Percentiles rank a stretch among this genome's conserved stretches.
phyloP scores from a whole-genome alignment of 768 basidiomycete genomes.

The Rubroboletus satanas region DNA sequence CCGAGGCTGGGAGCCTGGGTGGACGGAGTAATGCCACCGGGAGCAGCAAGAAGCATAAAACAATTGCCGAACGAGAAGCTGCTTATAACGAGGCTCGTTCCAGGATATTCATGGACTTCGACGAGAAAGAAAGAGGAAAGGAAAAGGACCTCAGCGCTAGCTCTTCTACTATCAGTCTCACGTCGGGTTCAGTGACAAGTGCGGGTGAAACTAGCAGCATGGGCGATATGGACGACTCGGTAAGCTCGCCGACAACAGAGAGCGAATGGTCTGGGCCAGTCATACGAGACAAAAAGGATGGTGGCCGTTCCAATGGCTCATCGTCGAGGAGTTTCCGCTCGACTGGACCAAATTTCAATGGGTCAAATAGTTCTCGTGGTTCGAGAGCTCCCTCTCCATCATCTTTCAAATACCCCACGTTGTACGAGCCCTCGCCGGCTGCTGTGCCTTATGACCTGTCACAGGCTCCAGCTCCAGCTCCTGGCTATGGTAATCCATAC shows the following conservation, averaged over 20 bases:
- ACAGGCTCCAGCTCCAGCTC: conserved; percentile 28
- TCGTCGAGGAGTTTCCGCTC: conserved; percentile 61
- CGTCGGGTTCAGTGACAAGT: conserved; percentile 60
- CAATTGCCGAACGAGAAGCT: conserved; percentile 82
- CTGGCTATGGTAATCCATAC: conserved; percentile 33
- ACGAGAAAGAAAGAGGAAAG: conserved; percentile 64
- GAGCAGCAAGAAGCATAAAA: conserved; percentile 65
- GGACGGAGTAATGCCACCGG: conserved; percentile 63
- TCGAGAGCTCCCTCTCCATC: conserved; percentile 71
- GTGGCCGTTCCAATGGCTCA: conserved; percentile 51
- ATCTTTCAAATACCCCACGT: conserved; percentile 66
- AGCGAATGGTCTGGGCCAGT: conserved; percentile 73
- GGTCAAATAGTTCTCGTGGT: conserved; percentile 61
- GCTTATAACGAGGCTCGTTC: conserved; percentile 87
- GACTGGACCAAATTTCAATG: conserved; percentile 46
- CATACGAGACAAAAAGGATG: conserved; percentile 54
- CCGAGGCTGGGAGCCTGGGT: conserved; percentile 74
- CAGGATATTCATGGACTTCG: conserved; percentile 81
- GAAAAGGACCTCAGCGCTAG: conserved; percentile 72
- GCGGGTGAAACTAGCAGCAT: conserved; percentile 56
- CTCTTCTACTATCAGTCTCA: conserved; percentile 69
- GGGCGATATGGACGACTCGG: conserved; percentile 65
- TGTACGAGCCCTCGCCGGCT: conserved; percentile 57
- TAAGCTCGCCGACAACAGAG: conserved; percentile 72
- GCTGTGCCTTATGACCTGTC: conserved; percentile 30